phyloP scores from a whole-genome alignment of 1,284 basidiomycete species.

The Pascua guehoae region DNA sequence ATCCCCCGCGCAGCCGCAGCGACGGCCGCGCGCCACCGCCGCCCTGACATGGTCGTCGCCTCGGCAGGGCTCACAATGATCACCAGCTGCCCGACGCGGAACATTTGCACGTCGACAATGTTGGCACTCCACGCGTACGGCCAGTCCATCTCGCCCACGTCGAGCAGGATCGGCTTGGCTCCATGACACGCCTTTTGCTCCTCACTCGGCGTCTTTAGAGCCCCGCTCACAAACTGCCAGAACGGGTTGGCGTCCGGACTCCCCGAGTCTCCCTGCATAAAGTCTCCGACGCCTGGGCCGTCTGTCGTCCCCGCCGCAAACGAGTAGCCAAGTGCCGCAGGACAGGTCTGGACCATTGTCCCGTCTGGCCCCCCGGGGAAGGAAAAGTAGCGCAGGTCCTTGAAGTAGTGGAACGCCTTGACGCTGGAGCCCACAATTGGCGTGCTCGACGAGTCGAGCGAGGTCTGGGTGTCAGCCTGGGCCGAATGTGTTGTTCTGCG shows the following conservation, averaged over 20 bases:
- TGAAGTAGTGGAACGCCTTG: constrained; percentile 13
- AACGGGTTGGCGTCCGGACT: constrained; percentile 8
- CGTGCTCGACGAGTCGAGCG: constrained; percentile 3
- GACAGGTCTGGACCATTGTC: constrained; percentile 7
- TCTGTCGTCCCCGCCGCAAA: constrained; percentile 17
- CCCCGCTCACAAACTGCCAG: constrained; percentile 6
- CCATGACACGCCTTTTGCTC: constrained; percentile 15
- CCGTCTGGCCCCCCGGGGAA: constrained; percentile 7
- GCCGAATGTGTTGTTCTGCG: too few species aligned
- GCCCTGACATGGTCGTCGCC: constrained; percentile 13
- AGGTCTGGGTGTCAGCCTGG: neutral
- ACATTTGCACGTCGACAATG: constrained; percentile 12
- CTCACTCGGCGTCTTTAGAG: neutral
- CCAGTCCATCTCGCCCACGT: constrained; percentile 13
- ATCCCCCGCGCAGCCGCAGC: neutral
- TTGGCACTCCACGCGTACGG: constrained; percentile 15
- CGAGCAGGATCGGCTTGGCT: constrained; percentile 13
- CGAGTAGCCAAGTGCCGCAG: constrained; percentile 11
- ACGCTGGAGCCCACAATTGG: constrained; percentile 6
- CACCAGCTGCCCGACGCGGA: constrained; percentile 16
- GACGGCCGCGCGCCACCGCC: constrained; percentile 13
- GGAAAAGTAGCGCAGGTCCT: constrained; percentile 15
- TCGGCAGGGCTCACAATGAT: constrained; percentile 15
- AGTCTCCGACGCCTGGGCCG: constrained; percentile 12
- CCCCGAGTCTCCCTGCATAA: constrained; percentile 3